These are phyloP conservation scores for Scutellaria barbata DNA, from an alignment of 257 asterid species.

Conservation along the genomic window DNA sequence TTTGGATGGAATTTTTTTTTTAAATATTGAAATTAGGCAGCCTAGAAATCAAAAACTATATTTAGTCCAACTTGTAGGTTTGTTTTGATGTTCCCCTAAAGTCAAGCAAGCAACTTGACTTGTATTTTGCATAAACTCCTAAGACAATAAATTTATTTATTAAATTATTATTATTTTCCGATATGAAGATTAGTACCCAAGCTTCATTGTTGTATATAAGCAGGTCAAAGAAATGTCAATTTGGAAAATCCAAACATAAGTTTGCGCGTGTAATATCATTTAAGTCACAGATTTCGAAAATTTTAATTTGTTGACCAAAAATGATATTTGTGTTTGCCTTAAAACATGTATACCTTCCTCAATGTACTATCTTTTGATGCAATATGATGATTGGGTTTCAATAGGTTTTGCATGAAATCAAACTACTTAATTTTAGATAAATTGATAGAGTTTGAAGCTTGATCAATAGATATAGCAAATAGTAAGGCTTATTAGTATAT, in stretches of 20 bases:
- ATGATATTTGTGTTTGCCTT: neutral
- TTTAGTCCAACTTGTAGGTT: slow-evolving; percentile 45
- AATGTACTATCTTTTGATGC: too few relatives aligned
- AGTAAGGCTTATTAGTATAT: too few relatives aligned
- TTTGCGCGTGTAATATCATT: slow-evolving; percentile 34
- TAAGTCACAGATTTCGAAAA: neutral
- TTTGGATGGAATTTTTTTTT: neutral
- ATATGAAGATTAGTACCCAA: slow-evolving; percentile 17
- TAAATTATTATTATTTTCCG: slow-evolving; percentile 7
- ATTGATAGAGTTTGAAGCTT: too few relatives aligned
- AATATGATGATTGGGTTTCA: too few relatives aligned
- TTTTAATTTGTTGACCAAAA: slow-evolving; percentile 7
- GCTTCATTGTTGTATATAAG: neutral
- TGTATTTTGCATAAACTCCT: slow-evolving; percentile 32
- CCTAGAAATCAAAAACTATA: slow-evolving; percentile 21
- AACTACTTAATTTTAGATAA: too few relatives aligned
- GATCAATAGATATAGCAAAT: too few relatives aligned
- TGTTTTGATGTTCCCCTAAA: slow-evolving; percentile 48
- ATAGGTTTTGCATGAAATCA: too few relatives aligned
- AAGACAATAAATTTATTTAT: slow-evolving; percentile 7
- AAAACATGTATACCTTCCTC: neutral
- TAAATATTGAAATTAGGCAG: neutral
- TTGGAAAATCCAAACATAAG: neutral
- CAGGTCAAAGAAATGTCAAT: slow-evolving; percentile 21
- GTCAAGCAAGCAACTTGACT: slow-evolving; percentile 55